Percentiles rank a stretch among this genome's conserved stretches.
phyloP scores from a whole-genome alignment of 1,284 basidiomycete genomes.

The Trichosporon sp. region DNA sequence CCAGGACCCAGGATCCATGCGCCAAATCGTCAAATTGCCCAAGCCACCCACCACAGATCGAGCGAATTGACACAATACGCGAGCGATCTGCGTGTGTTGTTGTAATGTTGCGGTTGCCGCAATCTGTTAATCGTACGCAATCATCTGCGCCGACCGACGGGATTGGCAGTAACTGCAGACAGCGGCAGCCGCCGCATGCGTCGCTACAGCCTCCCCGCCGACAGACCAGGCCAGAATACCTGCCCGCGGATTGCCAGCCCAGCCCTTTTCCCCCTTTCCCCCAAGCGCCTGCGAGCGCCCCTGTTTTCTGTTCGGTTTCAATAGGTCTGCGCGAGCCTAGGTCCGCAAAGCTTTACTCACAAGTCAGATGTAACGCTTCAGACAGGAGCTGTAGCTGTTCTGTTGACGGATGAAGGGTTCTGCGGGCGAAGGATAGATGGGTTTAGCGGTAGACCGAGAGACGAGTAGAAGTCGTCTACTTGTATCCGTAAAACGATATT shows the following conservation, averaged over 20 bases:
- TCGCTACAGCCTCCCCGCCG: background rate
- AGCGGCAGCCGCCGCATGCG: background rate
- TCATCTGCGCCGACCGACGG: background rate
- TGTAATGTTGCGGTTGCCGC: slow-evolving; percentile 1
- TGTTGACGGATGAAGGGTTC: too few relatives aligned
- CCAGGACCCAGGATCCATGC: slow-evolving; percentile 8
- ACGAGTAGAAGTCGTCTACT: background rate
- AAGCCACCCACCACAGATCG: slow-evolving; percentile 18
- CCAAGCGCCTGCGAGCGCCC: background rate
- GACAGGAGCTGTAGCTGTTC: too few relatives aligned
- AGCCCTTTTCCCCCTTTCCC: background rate
- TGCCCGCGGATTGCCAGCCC: too few relatives aligned
- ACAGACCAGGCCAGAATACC: background rate
- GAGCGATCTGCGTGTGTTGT: slow-evolving; percentile 8
- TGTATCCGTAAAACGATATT: background rate
- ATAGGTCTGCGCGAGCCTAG: background rate
- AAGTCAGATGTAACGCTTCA: background rate
- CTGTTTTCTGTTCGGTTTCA: background rate
- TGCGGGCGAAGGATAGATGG: too few relatives aligned
- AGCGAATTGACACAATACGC: slow-evolving; percentile 1
- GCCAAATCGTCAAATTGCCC: slow-evolving; percentile 2
- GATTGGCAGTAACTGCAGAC: background rate
- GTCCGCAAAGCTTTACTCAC: background rate
- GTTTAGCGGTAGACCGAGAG: too few relatives aligned
- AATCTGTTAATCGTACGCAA: slow-evolving; percentile 8